Base-by-base conservation (phyloP, 2,329 filamentous ascomycete genomes). In the Colletotrichum liriopes region DNA sequence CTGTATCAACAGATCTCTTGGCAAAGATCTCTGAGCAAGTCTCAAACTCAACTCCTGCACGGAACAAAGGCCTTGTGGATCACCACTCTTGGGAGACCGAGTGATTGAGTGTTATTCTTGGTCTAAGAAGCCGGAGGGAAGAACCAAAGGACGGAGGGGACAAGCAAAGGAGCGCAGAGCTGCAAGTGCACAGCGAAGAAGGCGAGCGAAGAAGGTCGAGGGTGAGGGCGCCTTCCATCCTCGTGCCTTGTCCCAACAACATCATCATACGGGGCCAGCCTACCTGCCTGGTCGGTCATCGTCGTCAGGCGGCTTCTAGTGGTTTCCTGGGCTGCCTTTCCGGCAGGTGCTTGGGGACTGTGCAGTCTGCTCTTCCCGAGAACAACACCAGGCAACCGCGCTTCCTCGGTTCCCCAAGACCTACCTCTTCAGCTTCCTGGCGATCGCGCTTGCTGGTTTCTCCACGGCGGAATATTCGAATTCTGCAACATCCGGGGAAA, bases 1-100 rank as follows among this genome's bases (percentile, higher is more conserved):
- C 69, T 64, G 59, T 52, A n/a, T 72, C 60, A 58, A 45, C 43
- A 64, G 43, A 64, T 60, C 59, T 69, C 58, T 72, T 65, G 69
- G 69, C 68, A 47, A 45, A 16, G 16, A 51, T 52, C 12, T 63
- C 43, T 52, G 39, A n/a, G 43, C 47, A 47, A 41, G 37, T 61
- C 68, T 58, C 51, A 68, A 61, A 56, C 68, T 45, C n/a, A 62
- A 43, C 51, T 71, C 18, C 60, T 59, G 54, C 23, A 47, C 29
- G 2, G 18, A 52, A 47, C 29, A 41, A 67, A 32, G 52, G 56
- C 49, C 23, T 51, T 39, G 37, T 65, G 62, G 14, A 37, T 55
- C 39, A 23, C 51, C 20, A 14, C n/a, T 23, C n/a, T 37, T 26
- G 9, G 29, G 18, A 20, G 54, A 39, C 58, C n/a, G 51, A 60